Base-by-base conservation (phyloP, 208 protist genomes). In the Acanthamoeba lugdunensis region DNA sequence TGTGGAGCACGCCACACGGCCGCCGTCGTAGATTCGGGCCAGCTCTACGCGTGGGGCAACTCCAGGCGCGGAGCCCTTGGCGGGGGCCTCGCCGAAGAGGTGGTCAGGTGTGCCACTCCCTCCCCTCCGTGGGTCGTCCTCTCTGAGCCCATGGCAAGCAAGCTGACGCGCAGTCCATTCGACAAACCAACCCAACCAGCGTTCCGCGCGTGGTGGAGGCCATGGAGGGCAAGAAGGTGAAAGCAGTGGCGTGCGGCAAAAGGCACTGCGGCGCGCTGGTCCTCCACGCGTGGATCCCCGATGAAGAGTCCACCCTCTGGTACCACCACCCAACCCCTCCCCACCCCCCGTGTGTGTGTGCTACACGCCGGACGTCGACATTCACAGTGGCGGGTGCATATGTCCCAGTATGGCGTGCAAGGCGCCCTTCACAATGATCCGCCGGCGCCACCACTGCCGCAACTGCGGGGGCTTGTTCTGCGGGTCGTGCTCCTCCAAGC, bases 341-440 rank as follows among this genome's bases (percentile, higher is more conserved):
- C 63, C 4, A 1, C 52, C 2, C 16, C 52, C 16, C 16, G 16
- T 58, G 52, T 5, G 37, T 41, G 37, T 41, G 37, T 41, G 37
- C 37, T 41, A 3, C 3, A 3, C 37, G 37, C 37, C 3, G 37
- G 37, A 41, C 37, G 37, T 41, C 37, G 37, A 41, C 37, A 3
- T 41, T 41, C 37, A n/a, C n/a, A n/a, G n/a, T n/a, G n/a, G n/a
- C n/a, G n/a, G n/a, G n/a, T n/a, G n/a, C n/a, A n/a, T n/a, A n/a
- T n/a, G n/a, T n/a, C n/a, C n/a, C n/a, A n/a, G n/a, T n/a, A 90
- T 90, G 84, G 84, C 84, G 23, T 90, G 84, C 54, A 90, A 69
- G 37, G 61, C 84, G 8, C 4, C 58, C 23, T 90, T 90, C 84
- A 90, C 84, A 5, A 50, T 90, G 61, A 63, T 90, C 3, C 52